These are phyloP conservation scores for Canavalia ensiformis DNA, from an alignment of 306 rosid species.

Conservation along the genomic window DNA sequence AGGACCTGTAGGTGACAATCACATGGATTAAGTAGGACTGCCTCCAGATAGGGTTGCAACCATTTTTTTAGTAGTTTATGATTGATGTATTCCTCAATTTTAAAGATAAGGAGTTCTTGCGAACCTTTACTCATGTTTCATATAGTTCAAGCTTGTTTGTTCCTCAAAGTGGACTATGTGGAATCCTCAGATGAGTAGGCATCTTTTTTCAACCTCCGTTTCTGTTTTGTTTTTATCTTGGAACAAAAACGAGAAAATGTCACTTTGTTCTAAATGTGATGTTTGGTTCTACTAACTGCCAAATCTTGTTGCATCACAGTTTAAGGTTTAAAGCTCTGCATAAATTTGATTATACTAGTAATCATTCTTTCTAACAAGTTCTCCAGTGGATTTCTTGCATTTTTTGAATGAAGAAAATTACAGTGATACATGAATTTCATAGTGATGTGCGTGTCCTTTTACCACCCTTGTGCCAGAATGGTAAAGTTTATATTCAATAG, in stretches of 20 bases:
- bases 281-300: constrained; percentile 8
- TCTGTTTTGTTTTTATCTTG: constrained; percentile 29
- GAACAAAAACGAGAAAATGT: background rate
- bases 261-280: background rate
- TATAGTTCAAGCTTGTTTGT: constrained; percentile 43
- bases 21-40: constrained; percentile 55
- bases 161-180: constrained; percentile 45
- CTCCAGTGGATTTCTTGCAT: background rate
- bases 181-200: constrained; percentile 55
- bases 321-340: constrained; percentile 13
- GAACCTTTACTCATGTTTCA: constrained; percentile 52
- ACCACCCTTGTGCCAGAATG: background rate
- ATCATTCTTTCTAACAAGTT: background rate
- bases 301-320: constrained; percentile 7
- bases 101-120: constrained; percentile 52
- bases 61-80: constrained; percentile 44
- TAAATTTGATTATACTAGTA: constrained; percentile 7
- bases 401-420: background rate
- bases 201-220: constrained; percentile 20
- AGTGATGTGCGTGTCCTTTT: background rate
- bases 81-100: constrained; percentile 50
- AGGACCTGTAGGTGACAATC: constrained; percentile 48
- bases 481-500: background rate
- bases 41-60: constrained; percentile 52
- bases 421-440: background rate